Conservation (phyloP, 768 basidiomycete species). For the Suillus cothurnatus region DNA sequence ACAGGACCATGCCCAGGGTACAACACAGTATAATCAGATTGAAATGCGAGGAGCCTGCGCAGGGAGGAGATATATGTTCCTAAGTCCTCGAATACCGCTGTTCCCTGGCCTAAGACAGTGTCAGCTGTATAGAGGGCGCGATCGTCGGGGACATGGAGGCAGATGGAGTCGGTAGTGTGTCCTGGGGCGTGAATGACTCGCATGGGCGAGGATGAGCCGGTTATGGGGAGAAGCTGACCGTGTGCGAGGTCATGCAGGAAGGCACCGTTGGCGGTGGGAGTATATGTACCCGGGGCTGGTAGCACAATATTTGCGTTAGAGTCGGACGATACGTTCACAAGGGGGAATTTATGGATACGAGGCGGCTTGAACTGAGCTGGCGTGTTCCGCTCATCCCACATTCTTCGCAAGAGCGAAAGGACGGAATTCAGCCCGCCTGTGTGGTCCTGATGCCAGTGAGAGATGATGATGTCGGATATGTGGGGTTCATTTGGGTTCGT, state of each 20-base stretch:
- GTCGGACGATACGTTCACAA: slow-evolving; percentile 33
- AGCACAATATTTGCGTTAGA: slow-evolving; percentile 44
- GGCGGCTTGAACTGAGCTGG: slow-evolving; percentile 60
- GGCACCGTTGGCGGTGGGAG: slow-evolving; percentile 42
- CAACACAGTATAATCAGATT: slow-evolving; percentile 51
- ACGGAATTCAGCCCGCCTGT: slow-evolving; percentile 74
- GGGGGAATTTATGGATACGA: slow-evolving; percentile 73
- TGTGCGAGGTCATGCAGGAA: slow-evolving; percentile 63
- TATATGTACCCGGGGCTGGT: slow-evolving; percentile 43
- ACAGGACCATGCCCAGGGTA: slow-evolving; percentile 92
- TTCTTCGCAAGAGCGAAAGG: slow-evolving; percentile 58
- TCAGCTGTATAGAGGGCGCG: slow-evolving; percentile 86
- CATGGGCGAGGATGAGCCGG: slow-evolving; percentile 39
- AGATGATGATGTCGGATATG: slow-evolving; percentile 88
- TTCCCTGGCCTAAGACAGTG: slow-evolving; percentile 88
- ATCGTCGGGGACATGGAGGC: slow-evolving; percentile 68
- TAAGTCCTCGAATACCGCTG: slow-evolving; percentile 87
- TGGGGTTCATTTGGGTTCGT: slow-evolving; percentile 47
- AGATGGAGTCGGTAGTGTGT: slow-evolving; percentile 87
- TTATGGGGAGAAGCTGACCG: slow-evolving; percentile 49
- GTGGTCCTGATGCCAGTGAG: slow-evolving; percentile 92
- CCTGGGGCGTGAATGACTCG: slow-evolving; percentile 85
- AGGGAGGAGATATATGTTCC: slow-evolving; percentile 68
- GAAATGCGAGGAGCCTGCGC: slow-evolving; percentile 48
- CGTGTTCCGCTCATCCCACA: slow-evolving; percentile 60